Conservation (phyloP, 352 stramenopile species). For the Pythium myriotylum region DNA sequence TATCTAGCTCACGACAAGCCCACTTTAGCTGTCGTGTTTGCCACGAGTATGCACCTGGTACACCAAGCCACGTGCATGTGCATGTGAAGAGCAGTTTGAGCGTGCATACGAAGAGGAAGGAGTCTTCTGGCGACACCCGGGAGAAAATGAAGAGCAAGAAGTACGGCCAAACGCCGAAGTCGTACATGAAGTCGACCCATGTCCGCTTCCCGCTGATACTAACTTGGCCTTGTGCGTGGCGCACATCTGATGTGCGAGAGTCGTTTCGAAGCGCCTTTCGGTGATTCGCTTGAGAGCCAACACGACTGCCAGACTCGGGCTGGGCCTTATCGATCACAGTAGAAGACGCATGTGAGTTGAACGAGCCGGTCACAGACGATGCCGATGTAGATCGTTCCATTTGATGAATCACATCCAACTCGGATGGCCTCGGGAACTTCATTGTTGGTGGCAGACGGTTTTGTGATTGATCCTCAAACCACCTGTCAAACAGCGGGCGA, state of each 20-base stretch:
- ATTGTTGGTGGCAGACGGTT: slow-evolving; percentile 40
- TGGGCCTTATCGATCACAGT: not conserved
- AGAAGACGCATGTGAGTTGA: slow-evolving; percentile 14
- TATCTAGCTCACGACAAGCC: slow-evolving; percentile 40
- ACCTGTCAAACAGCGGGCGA: slow-evolving; percentile 61
- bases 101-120: slow-evolving; percentile 49
- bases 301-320: not conserved
- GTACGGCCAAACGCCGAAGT: slow-evolving; percentile 77
- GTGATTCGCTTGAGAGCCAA: not conserved
- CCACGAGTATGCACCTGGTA: slow-evolving; percentile 59
- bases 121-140: slow-evolving; percentile 37
- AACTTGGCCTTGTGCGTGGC: too few species aligned
- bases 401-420: slow-evolving; percentile 7
- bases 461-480: slow-evolving; percentile 54
- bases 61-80: slow-evolving; percentile 64
- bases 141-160: slow-evolving; percentile 60
- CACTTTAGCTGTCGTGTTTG: slow-evolving; percentile 58
- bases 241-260: too few species aligned
- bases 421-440: slow-evolving; percentile 15
- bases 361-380: slow-evolving; percentile 13
- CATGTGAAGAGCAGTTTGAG: slow-evolving; percentile 79
- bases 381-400: slow-evolving; percentile 13
- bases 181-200: slow-evolving; percentile 67
- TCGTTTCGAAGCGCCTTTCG: too few species aligned
- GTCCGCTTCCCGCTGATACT: slow-evolving; percentile 4